phyloP scores from a whole-genome alignment of 306 rosid species.

The Medicago lupulina region DNA sequence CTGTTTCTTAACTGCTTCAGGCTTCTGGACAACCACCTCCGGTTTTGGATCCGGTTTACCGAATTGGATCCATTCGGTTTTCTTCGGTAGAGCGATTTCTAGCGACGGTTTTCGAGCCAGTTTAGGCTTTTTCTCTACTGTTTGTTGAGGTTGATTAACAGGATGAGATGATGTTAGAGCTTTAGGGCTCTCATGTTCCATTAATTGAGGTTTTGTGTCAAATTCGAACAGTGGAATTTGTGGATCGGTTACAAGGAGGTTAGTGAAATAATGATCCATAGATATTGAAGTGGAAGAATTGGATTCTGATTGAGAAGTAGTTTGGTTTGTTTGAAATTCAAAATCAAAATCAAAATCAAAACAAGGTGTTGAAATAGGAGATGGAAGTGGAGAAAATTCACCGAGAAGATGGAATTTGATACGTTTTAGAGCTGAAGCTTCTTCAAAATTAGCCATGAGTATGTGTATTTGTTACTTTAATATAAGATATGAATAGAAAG shows the following conservation, averaged over 20 bases:
- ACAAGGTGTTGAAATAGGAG: conserved; percentile 12
- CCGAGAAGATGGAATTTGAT: conserved; percentile 77
- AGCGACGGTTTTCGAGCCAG: conserved; percentile 59
- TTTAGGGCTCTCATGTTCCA: conserved; percentile 46
- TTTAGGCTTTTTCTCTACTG: conserved; percentile 23
- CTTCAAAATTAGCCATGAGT: conserved; percentile 55
- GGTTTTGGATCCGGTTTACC: conserved; percentile 40
- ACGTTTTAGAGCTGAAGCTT: conserved; percentile 54
- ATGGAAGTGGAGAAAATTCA: conserved; percentile 60
- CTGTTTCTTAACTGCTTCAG: conserved; percentile 33
- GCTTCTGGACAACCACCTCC: background rate
- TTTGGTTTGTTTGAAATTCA: conserved; percentile 7
- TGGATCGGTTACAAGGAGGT: conserved; percentile 15
- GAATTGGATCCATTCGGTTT: conserved; percentile 73
- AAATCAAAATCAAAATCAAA: background rate
- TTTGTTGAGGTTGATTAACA: background rate
- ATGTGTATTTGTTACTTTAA: too few species aligned
- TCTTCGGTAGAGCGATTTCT: conserved; percentile 63
- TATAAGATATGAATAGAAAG: too few species aligned
- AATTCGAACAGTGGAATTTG: conserved; percentile 42
- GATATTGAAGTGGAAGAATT: conserved; percentile 38
- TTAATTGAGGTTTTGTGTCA: conserved; percentile 48
- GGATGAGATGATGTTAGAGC: background rate
- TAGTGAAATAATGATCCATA: conserved; percentile 42
- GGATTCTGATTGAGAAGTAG: conserved; percentile 24